phyloP scores from a whole-genome alignment of 257 asterid species.

The Ligustrum vulgare region DNA sequence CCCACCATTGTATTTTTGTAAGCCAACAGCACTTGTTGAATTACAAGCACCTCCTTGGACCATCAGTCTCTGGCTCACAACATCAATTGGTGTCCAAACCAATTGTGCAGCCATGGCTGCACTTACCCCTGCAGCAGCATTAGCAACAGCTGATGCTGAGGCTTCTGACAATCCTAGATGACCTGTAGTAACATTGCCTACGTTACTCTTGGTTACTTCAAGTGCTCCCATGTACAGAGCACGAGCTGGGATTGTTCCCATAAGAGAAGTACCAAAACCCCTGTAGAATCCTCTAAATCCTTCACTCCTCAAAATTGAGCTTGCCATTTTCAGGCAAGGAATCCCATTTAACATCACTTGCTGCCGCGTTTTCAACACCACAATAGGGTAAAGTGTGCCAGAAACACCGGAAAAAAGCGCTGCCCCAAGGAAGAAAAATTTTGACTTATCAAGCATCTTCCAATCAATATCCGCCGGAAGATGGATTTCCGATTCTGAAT shows the following conservation, averaged over 20 bases:
- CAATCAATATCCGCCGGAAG: slow-evolving; percentile 94
- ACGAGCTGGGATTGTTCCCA: slow-evolving; percentile 95
- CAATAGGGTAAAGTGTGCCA: slow-evolving; percentile 74
- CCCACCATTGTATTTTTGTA: slow-evolving; percentile 76
- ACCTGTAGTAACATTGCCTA: slow-evolving; percentile 57
- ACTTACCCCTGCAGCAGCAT: slow-evolving; percentile 87
- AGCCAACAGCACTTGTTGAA: slow-evolving; percentile 37
- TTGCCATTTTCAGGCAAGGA: slow-evolving; percentile 73
- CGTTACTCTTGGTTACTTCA: slow-evolving; percentile 84
- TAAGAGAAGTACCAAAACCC: slow-evolving; percentile 89
- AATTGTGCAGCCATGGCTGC: slow-evolving; percentile 98
- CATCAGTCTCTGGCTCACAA: slow-evolving; percentile 95
- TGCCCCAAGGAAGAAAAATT: slow-evolving; percentile 93
- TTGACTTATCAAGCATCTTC: slow-evolving; percentile 97
- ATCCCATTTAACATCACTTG: slow-evolving; percentile 62
- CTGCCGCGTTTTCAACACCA: slow-evolving; percentile 86
- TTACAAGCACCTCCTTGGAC: slow-evolving; percentile 63
- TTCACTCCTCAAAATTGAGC: slow-evolving; percentile 60
- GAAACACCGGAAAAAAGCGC: slow-evolving; percentile 94
- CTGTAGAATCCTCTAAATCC: slow-evolving; percentile 85
- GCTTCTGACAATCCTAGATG: slow-evolving; percentile 72
- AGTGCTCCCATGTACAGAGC: slow-evolving; percentile 98
- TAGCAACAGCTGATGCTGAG: slow-evolving; percentile 75
- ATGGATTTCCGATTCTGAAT: slow-evolving; percentile 79
- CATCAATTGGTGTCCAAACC: slow-evolving; percentile 98